A percentile compares a stretch with the other conserved stretches of the same genome.
Evolutionary conservation across 106 monocot species (phyloP).

Genomic region (Iris macrosiphon): DNA sequence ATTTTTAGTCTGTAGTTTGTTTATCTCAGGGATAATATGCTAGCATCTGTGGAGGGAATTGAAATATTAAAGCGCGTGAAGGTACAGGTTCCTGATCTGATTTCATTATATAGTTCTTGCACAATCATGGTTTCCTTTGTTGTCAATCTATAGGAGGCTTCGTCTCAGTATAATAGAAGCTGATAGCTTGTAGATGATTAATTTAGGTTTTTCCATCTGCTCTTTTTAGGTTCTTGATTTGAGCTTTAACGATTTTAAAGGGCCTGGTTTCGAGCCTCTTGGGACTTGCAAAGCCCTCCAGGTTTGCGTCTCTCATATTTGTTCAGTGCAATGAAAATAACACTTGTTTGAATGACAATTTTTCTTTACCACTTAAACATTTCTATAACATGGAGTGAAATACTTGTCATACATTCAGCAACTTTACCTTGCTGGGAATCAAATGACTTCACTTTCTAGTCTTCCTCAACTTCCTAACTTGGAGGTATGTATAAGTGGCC

Average conservation of each 20-base stretch:
- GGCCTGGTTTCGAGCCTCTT: slow-evolving; percentile 80
- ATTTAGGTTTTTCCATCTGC: not conserved
- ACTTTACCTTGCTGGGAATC: slow-evolving; percentile 99
- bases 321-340: not conserved
- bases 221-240: slow-evolving; percentile 85
- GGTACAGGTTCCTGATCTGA: slow-evolving; percentile 26
- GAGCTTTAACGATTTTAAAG: slow-evolving; percentile 97
- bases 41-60: slow-evolving; percentile 91
- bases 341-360: not conserved
- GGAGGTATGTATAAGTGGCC: slow-evolving; percentile 45
- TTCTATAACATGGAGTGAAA: not conserved
- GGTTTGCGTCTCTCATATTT: slow-evolving; percentile 23
- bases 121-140: not conserved
- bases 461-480: slow-evolving; percentile 88
- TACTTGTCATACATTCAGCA: slow-evolving; percentile 48
- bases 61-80: slow-evolving; percentile 80
- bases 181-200: slow-evolving; percentile 1
- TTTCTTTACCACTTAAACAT: not conserved
- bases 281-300: slow-evolving; percentile 88
- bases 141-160: too few relatives aligned
- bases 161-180: too few relatives aligned
- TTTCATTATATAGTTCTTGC: slow-evolving; percentile 1
- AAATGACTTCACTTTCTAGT: slow-evolving; percentile 79
- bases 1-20: slow-evolving; percentile 71
- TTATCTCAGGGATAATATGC: slow-evolving; percentile 96